Base-by-base conservation (phyloP, 2,329 filamentous ascomycete species). In the Fusarium euwallaceae region DNA sequence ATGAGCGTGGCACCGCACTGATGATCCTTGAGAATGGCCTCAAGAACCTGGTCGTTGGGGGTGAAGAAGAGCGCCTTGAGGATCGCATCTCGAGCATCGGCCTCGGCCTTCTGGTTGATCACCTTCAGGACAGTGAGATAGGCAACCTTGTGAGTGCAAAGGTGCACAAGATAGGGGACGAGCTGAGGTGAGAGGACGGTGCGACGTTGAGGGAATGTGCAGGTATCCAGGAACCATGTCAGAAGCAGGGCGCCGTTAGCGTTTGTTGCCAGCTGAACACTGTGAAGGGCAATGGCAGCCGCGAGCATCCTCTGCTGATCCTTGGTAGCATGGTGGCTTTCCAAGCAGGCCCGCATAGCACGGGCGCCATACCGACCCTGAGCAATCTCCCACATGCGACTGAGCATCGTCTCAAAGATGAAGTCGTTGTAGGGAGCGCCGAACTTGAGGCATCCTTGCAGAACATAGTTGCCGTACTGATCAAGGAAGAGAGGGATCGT, bases 161-260 rank as follows among this genome's bases (percentile, higher is more conserved):
- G 89, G 81, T 98, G 95, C 27, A 98, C 95, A 36, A 99, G 88
- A 81, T 97, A 95, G 45, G 97, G 95, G 17, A 98, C 95, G 27
- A 99, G 91, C 77, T 95, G 92, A 22, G 97, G 97, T 53, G 97
- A 95, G 65, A 99, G 88, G 32, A 98, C 95, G 27, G 94, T 97
- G 68, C 97, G 93, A 74, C 97, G 93, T 77, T 93, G 92, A 39
- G 96, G 95, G 86, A 98, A 98, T 16, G 94, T 98, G 88, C 97
- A 99, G 2, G 97, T 98, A 81, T 99, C 97, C 65, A 99, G 88
- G 88, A 98, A 97, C 97, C 97, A 99, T 12, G 97, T 99, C 76
- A 99, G 86, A 24, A 99, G 88, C 59, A 99, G 87, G 48, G 97
- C 97, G 36, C 97, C 97, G 78, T 99, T 99, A 58, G 95, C 93